Percentiles rank a stretch among this genome's conserved stretches.
Evolutionary conservation across 768 basidiomycete genomes (phyloP).

Genomic region (Hypholoma sublateritium): DNA sequence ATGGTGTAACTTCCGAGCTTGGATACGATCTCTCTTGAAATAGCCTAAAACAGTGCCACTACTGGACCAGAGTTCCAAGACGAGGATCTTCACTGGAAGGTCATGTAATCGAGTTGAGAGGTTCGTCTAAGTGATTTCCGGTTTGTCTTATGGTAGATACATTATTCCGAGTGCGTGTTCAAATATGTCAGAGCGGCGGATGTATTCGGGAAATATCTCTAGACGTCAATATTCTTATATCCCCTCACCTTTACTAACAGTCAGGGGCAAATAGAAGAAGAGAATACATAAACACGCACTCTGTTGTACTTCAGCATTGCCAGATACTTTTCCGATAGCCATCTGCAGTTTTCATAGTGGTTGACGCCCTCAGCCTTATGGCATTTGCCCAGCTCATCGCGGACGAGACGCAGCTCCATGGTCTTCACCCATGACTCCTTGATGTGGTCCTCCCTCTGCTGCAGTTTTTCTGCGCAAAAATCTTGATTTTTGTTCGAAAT

Average conservation of each 20-base stretch:
- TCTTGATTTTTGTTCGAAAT: background rate
- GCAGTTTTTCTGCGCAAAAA: slow-evolving; percentile 49
- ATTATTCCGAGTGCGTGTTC: background rate
- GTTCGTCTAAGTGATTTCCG: background rate
- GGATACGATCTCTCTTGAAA: no score
- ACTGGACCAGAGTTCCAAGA: background rate
- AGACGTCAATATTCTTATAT: slow-evolving; percentile 73
- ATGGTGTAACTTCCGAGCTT: no score
- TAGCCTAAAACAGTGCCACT: background rate
- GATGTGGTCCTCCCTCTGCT: slow-evolving; percentile 72
- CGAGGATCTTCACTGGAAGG: background rate
- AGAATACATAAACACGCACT: slow-evolving; percentile 47
- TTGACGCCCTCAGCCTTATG: slow-evolving; percentile 90
- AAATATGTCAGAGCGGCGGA: background rate
- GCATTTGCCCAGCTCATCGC: slow-evolving; percentile 87
- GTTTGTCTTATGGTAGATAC: background rate
- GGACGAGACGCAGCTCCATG: slow-evolving; percentile 90
- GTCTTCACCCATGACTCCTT: slow-evolving; percentile 93
- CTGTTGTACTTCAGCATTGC: slow-evolving; percentile 76
- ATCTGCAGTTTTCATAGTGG: slow-evolving; percentile 85
- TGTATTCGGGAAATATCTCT: slow-evolving; percentile 9
- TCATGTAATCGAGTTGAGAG: background rate
- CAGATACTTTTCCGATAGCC: slow-evolving; percentile 81
- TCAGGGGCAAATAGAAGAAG: no score
- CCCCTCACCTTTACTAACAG: slow-evolving; percentile 64